These are phyloP conservation scores for Lachnellula willkommii DNA, from an alignment of 2,329 filamentous ascomycete genomes.

Conservation along the genomic window DNA sequence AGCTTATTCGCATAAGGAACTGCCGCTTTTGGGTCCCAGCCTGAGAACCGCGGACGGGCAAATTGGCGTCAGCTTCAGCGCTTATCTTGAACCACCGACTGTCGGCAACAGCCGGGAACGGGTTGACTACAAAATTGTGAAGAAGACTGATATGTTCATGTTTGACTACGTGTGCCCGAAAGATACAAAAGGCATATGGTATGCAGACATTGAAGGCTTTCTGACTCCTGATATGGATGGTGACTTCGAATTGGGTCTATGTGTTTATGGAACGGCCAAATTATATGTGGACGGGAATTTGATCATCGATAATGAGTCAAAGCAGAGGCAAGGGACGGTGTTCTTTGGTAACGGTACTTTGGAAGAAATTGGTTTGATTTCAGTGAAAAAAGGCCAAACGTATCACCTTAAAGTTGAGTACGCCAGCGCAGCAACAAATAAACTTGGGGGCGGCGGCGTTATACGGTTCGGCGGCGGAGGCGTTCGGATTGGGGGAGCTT, in stretches of 20 bases:
- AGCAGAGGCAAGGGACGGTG: slow-evolving; percentile 28
- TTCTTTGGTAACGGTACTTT: slow-evolving; percentile 32
- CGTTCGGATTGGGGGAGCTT: too few relatives aligned
- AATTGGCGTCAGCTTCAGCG: slow-evolving; percentile 49
- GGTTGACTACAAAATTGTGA: slow-evolving; percentile 22
- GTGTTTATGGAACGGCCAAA: slow-evolving; percentile 32
- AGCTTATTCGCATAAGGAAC: slow-evolving; percentile 58
- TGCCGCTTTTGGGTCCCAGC: slow-evolving; percentile 52
- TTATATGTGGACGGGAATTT: slow-evolving; percentile 34
- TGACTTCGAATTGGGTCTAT: slow-evolving; percentile 31
- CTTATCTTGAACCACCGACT: slow-evolving; percentile 16
- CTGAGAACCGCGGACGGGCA: slow-evolving; percentile 48
- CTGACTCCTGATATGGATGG: slow-evolving; percentile 28
- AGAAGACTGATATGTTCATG: slow-evolving; percentile 23
- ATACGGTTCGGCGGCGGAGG: too few relatives aligned
- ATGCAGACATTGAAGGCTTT: slow-evolving; percentile 35
- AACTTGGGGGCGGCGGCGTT: too few relatives aligned
- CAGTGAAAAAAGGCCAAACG: slow-evolving; percentile 26
- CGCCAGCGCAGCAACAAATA: slow-evolving; percentile 52
- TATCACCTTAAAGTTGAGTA: slow-evolving; percentile 39
- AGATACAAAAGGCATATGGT: slow-evolving; percentile 34
- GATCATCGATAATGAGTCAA: slow-evolving; percentile 33
- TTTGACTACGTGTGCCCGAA: slow-evolving; percentile 42
- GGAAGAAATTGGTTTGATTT: slow-evolving; percentile 30
- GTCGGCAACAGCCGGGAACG: slow-evolving; percentile 12